Evolutionary conservation across 495 filamentous ascomycete species (phyloP), one percentile per base, ranked within the genome.

Genomic region (Letharia columbiana): DNA sequence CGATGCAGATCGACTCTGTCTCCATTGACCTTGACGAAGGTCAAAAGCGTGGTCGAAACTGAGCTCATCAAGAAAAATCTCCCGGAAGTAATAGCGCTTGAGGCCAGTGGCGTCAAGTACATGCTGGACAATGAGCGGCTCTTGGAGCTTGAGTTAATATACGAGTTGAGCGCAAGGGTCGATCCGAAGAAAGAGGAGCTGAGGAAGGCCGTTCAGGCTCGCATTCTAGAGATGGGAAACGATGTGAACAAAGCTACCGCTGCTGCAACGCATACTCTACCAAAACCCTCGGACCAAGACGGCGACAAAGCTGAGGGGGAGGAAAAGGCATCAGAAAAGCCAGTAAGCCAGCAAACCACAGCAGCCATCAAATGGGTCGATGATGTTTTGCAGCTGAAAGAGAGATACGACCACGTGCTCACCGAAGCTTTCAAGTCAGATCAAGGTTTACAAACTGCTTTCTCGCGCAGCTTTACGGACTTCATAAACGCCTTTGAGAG

Each of bases 301-400:
- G 75, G 70, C n/a, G 79, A 80, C 52, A 68, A 75, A 35, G 73
- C 70, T 11, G 71, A 74, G 12, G 70, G 69, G 7, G 74, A 72
- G 18, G 79, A 77, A 57, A 78, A 42, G 78, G 77, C 58, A 50
- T 50, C 75, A 50, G 78, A 79, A 18, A 76, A 76, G 60, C 77
- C 81, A 0, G 74, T 81, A 31, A 88, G 84, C 58, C 82, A 82
- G 67, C 83, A 87, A 68, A 98, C 95, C 2, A 79, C 82, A 7
- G 86, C 91, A 1, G 95, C 94, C 0, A 91, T 98, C 71, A 89
- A 89, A 69, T 99, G 94, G 94, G 95, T 99, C 4, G 89, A 96
- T 69, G 91, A 94, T 62, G 89, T 98, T 1, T 77, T 99, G 31
- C 74, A 75, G 17, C 79, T 99, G 8, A 97, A 97, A 73, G 87